Evolutionary conservation across 225 moss, liverwort and hornwort genomes (phyloP).

Genomic region (Marchantia paleacea): DNA sequence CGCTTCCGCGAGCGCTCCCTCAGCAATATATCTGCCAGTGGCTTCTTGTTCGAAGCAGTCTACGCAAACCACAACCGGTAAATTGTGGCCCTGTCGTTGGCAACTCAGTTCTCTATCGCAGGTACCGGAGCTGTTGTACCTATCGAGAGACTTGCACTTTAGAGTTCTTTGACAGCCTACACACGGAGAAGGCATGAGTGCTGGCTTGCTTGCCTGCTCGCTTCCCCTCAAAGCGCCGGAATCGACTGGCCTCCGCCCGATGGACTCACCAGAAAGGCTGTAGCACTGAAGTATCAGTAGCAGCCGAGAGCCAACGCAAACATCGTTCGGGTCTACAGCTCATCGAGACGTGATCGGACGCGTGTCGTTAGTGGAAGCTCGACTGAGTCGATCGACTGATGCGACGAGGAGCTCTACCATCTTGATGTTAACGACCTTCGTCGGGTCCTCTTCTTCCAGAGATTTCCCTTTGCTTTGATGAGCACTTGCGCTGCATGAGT

Average conservation of each 20-base stretch:
- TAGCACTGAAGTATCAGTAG: background rate
- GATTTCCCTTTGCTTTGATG: background rate
- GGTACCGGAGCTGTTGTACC: conserved; percentile 50
- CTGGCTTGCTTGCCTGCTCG: conserved; percentile 4
- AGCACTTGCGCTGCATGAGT: background rate
- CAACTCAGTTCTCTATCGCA: conserved; percentile 50
- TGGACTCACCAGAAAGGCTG: background rate
- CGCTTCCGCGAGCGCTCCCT: conserved; percentile 37
- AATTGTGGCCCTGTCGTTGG: conserved; percentile 46
- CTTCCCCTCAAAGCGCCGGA: background rate
- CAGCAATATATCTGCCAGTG: conserved; percentile 40
- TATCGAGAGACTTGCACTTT: conserved; percentile 48
- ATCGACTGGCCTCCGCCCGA: background rate
- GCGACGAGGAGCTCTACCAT: background rate
- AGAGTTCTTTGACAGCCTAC: conserved; percentile 46
- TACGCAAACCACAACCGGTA: conserved; percentile 43
- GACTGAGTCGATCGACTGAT: background rate
- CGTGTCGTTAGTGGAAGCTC: background rate
- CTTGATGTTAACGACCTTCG: background rate
- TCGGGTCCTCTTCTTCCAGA: background rate
- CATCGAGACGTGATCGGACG: background rate
- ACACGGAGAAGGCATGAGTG: conserved; percentile 54
- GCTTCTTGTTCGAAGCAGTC: conserved; percentile 51
- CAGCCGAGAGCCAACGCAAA: background rate
- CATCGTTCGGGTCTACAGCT: background rate